Evolutionary conservation across 495 filamentous ascomycete species (phyloP), one percentile per base, ranked within the genome.

Genomic region (Trichoderma asperelloides): DNA sequence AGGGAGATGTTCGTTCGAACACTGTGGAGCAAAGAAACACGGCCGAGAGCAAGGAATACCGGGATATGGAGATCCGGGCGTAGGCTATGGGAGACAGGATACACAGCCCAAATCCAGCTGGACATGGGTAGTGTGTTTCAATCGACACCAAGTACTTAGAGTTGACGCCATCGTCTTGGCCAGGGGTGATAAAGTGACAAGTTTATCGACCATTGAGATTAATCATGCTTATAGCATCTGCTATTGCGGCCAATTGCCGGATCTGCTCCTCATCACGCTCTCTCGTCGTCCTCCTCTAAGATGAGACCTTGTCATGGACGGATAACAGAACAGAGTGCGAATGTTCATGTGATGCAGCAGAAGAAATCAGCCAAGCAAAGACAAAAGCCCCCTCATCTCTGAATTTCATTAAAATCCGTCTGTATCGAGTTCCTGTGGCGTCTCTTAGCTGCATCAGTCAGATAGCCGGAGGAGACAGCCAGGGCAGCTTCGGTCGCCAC

Each of bases 81-180:
- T 15, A 1, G 55, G n/a, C 55, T 8, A 3, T 60, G 27, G n/a
- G n/a, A 51, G 18, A 47, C 13, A 13, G 23, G 4, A 30, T 30
- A 12, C 55, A 60, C 27, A 25, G 2, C 28, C 55, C 8, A 12
- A 9, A 0, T 30, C 12, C 13, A 60, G 25, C 2, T 11, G 55
- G 25, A 60, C 55, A 60, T 60, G 55, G 55, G 55, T 60, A 8
- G 1, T 60, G 25, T 21, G 55, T 60, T 60, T 28, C 55, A 60
- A 60, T 30, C 55, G 25, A 25, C 55, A 60, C 27, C 27, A 60
- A 6, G 9, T n/a, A 8, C 16, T 55, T 25, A 21, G 49, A 7
- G 13, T 30, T 60, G 55, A 60, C 55, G n/a, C 55, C 55, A 30
- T 60, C 55, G 55, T 60, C 55, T 60, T 60, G 27, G 55, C 55